phyloP scores from a whole-genome alignment of 2,329 filamentous ascomycete species.

The Leptographium galeiforme region DNA sequence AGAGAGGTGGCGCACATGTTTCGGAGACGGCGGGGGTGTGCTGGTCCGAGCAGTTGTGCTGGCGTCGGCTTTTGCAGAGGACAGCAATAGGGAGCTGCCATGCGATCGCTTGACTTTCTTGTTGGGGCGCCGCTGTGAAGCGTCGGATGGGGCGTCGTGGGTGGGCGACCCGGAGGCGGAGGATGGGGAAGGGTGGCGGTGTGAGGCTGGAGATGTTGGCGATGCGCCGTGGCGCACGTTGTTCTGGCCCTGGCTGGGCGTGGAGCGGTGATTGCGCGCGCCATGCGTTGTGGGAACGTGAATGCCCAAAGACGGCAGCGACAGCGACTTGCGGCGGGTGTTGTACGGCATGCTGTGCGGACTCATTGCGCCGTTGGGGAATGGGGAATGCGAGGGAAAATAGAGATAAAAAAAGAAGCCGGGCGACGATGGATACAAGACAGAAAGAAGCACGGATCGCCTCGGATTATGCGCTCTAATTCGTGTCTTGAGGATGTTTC shows the following conservation, averaged over 20 bases:
- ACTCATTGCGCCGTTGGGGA: neutral
- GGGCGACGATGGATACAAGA: too few relatives aligned
- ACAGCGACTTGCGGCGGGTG: constrained; percentile 90
- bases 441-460: neutral
- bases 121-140: constrained; percentile 24
- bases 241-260: constrained; percentile 16
- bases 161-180: constrained; percentile 18
- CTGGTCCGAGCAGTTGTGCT: constrained; percentile 23
- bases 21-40: constrained; percentile 70
- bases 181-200: constrained; percentile 12
- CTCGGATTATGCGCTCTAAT: neutral
- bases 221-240: constrained; percentile 12
- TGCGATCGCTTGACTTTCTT: constrained; percentile 76
- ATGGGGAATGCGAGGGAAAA: neutral
- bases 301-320: constrained; percentile 83
- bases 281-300: constrained; percentile 61
- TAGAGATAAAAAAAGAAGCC: neutral
- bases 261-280: constrained; percentile 34
- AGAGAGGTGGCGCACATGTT: constrained; percentile 22
- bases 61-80: constrained; percentile 19
- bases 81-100: constrained; percentile 20
- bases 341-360: constrained; percentile 69
- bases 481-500: neutral
- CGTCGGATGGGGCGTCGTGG: constrained; percentile 13
- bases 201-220: neutral